Percentiles rank a stretch among this genome's conserved stretches.
These are phyloP conservation scores for Lactarius psammicola DNA, from an alignment of 768 basidiomycete species.

Conservation along the genomic window DNA sequence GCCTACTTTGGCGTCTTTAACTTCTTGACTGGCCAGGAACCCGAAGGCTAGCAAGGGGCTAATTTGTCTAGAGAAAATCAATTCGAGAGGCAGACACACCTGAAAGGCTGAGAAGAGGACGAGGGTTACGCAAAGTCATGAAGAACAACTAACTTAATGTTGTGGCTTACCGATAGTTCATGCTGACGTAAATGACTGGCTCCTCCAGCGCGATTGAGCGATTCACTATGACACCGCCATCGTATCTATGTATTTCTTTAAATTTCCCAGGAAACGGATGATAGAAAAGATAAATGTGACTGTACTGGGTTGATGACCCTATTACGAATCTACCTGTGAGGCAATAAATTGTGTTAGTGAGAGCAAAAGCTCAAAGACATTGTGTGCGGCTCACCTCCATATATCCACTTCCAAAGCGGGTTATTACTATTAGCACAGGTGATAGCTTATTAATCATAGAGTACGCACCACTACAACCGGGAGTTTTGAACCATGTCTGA, in stretches of 20 bases:
- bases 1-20: slow-evolving; percentile 50
- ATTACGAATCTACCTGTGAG: slow-evolving; percentile 1
- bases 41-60: slow-evolving; percentile 41
- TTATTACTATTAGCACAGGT: not conserved
- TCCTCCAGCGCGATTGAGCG: slow-evolving; percentile 29
- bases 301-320: not conserved
- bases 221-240: slow-evolving; percentile 25
- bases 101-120: slow-evolving; percentile 12
- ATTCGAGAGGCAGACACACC: not conserved
- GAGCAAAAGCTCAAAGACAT: not conserved
- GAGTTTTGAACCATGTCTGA: slow-evolving; percentile 10
- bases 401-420: slow-evolving; percentile 29
- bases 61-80: not conserved
- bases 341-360: not conserved
- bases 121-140: not conserved
- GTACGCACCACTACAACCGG: slow-evolving; percentile 31
- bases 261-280: not conserved
- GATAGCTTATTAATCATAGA: not conserved
- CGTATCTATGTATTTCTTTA: not conserved
- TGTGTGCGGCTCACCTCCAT: slow-evolving; percentile 21
- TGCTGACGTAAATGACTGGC: slow-evolving; percentile 32
- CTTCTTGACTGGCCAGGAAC: slow-evolving; percentile 51
- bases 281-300: no score
- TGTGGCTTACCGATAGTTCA: slow-evolving; percentile 32
- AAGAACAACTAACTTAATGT: not conserved